Conservation (phyloP, 768 basidiomycete genomes). For the Lentinula sp. region DNA sequence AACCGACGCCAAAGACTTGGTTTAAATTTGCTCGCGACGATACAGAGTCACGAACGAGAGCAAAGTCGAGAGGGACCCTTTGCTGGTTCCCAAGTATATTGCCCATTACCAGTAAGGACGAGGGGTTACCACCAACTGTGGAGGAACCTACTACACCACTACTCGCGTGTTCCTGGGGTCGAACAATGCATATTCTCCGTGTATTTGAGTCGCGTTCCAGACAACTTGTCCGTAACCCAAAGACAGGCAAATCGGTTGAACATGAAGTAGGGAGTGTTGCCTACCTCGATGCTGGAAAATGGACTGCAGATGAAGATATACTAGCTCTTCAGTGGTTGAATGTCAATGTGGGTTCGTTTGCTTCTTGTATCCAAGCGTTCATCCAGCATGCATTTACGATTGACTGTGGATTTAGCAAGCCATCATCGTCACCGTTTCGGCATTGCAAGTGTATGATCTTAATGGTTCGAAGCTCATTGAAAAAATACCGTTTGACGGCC, state of each 20-base stretch:
- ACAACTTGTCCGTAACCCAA: slow-evolving; percentile 42
- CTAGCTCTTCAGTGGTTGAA: slow-evolving; percentile 86
- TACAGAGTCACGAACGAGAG: slow-evolving; percentile 34
- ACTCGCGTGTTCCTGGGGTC: slow-evolving; percentile 85
- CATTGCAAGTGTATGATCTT: slow-evolving; percentile 68
- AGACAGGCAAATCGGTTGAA: slow-evolving; percentile 53
- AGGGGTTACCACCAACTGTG: neutral
- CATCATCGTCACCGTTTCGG: slow-evolving; percentile 47
- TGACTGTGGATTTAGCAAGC: slow-evolving; percentile 50
- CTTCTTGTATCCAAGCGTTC: neutral
- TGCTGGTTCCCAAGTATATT: slow-evolving; percentile 78
- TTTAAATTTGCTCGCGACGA: slow-evolving; percentile 60
- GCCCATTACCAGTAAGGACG: slow-evolving; percentile 9
- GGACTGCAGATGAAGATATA: slow-evolving; percentile 56
- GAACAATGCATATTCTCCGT: slow-evolving; percentile 53
- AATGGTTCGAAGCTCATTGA: slow-evolving; percentile 55
- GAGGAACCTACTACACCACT: slow-evolving; percentile 43
- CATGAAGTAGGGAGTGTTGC: slow-evolving; percentile 61
- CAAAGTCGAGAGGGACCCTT: slow-evolving; percentile 53
- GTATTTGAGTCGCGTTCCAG: slow-evolving; percentile 55
- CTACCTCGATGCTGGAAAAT: slow-evolving; percentile 55
- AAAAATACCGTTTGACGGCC: slow-evolving; percentile 48
- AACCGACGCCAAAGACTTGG: slow-evolving; percentile 91
- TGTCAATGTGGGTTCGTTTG: slow-evolving; percentile 62
- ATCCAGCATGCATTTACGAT: neutral